Base-by-base conservation (phyloP, 306 rosid species). In the Cicer pinnatifidum region DNA sequence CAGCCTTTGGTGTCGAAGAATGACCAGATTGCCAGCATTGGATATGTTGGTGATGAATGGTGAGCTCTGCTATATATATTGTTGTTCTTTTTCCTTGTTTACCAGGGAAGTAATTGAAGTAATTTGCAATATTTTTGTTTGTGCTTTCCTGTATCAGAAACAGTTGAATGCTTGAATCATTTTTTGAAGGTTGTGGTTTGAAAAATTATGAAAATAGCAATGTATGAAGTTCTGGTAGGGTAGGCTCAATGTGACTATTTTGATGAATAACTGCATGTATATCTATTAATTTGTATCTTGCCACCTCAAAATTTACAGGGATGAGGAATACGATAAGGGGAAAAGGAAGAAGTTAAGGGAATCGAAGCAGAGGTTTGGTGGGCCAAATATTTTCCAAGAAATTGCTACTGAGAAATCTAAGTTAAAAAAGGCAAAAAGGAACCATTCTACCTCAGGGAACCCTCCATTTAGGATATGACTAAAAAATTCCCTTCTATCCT, bases 41-140 rank as follows among this genome's bases (percentile, higher is more conserved):
- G 98, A 78, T 88, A 89, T 64, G 80, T 85, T 2, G 91, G 87
- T 44, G 96, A 94, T 84, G 96, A 89, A 71, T 94, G 97, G 99
- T 94, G 75, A 89, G 97, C 54, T 47, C 35, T 63, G 70, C 66
- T 7, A 63, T 33, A 13, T 58, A 16, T 50, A 10, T 50, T 2
- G 13, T 16, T 48, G n/a, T 8, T 43, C 17, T 11, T n/a, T 8
- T 43, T 33, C 13, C 20, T 67, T 67, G 12, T 67, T 54, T 74
- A 43, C 71, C 17, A 16, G 11, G 15, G 39, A 23, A 23, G 63
- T 28, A 28, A 28, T 78, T 62, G 35, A 2, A 43, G 28, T 47
- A 28, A 39, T 67, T 38, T 54, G 51, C 9, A 19, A 50, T 40
- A 5, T 61, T 7, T 35, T 62, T 62, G 66, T 78, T 53, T 63